Evolutionary conservation across 2,329 filamentous ascomycete species (phyloP).

Genomic region (Amauroascus niger): DNA sequence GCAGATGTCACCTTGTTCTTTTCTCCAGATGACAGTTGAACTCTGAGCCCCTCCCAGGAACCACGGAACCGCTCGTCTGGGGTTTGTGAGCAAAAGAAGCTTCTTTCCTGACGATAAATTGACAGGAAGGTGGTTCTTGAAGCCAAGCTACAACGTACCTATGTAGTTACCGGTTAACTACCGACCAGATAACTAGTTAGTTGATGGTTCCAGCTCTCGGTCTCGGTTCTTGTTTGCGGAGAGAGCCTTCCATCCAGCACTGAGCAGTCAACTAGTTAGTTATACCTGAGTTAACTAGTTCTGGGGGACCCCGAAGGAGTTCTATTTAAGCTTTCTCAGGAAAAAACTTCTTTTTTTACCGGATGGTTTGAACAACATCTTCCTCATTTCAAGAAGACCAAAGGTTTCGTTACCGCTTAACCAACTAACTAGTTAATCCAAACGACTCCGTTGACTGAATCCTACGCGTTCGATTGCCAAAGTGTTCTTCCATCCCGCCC

Average conservation of each 20-base stretch:
- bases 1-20: no score
- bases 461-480: background rate
- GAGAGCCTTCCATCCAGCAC: background rate
- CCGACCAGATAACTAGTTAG: background rate
- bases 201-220: background rate
- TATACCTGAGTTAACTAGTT: no score
- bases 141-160: background rate
- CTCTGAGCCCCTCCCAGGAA: background rate
- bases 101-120: background rate
- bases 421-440: no score
- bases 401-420: no score
- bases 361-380: no score
- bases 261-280: no score
- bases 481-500: background rate
- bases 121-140: background rate
- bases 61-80: constrained; percentile 2
- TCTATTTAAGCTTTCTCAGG: no score
- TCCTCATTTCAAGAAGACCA: no score
- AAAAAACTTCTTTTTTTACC: no score
- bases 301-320: no score
- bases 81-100: background rate
- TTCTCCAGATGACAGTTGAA: background rate
- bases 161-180: background rate
- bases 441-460: no score
- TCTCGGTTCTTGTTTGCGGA: background rate